A percentile compares a stretch with the other conserved stretches of the same genome.
Conservation (phyloP, 2,329 filamentous ascomycete species). For the Myriosclerotinia curreyana region DNA sequence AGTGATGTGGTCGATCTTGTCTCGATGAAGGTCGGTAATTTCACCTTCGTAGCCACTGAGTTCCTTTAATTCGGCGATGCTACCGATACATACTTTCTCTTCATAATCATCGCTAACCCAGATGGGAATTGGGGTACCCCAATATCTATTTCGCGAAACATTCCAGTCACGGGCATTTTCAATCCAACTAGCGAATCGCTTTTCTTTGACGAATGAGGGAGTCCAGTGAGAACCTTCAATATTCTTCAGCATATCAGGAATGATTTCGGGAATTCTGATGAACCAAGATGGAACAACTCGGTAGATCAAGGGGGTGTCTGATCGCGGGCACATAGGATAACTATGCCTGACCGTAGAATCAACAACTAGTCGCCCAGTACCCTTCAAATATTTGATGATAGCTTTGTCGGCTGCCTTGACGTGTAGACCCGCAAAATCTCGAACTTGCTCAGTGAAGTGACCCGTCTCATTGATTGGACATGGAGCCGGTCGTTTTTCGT, state of each 20-base stretch:
- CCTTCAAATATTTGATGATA: constrained; percentile 87
- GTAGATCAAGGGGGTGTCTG: constrained; percentile 93
- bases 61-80: constrained; percentile 76
- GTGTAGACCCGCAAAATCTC: constrained; percentile 80
- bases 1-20: constrained; percentile 91
- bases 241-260: constrained; percentile 86
- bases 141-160: constrained; percentile 88
- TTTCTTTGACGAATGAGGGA: constrained; percentile 84
- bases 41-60: constrained; percentile 84
- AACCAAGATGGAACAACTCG: constrained; percentile 93
- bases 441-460: constrained; percentile 71
- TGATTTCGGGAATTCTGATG: constrained; percentile 77
- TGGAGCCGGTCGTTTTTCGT: constrained; percentile 72
- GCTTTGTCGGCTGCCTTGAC: constrained; percentile 91
- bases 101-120: constrained; percentile 90
- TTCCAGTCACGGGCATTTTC: constrained; percentile 92
- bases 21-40: constrained; percentile 81
- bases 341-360: constrained; percentile 88
- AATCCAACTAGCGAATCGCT: constrained; percentile 89
- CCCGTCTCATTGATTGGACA: constrained; percentile 87
- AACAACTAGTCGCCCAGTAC: constrained; percentile 70
- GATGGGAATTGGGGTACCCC: constrained; percentile 88
- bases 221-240: constrained; percentile 92
- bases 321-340: constrained; percentile 90
- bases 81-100: constrained; percentile 83